phyloP scores from a whole-genome alignment of 1,139 yeast species.

The Yamadazyma conglobata region DNA sequence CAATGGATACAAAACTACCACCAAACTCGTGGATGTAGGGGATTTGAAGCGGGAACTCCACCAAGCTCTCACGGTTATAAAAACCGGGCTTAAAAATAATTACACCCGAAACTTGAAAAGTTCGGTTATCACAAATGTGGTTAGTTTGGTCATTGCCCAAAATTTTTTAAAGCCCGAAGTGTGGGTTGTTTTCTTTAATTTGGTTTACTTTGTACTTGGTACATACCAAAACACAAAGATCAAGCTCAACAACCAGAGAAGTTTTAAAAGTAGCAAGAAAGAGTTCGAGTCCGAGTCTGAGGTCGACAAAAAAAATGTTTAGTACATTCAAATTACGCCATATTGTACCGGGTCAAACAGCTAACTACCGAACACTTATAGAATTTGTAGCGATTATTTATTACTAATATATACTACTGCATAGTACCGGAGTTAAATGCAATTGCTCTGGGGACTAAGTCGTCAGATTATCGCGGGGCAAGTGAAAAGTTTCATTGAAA shows the following conservation, averaged over 20 bases:
- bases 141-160: constrained; percentile 70
- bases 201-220: constrained; percentile 71
- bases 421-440: too few relatives aligned
- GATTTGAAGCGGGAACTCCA: constrained; percentile 1
- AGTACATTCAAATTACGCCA: too few relatives aligned
- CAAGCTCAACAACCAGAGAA: constrained; percentile 32
- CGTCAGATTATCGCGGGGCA: too few relatives aligned
- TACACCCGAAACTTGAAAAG: constrained; percentile 57
- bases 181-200: constrained; percentile 82
- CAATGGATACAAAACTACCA: constrained; percentile 24
- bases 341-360: too few relatives aligned
- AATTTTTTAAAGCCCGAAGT: constrained; percentile 65
- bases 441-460: too few relatives aligned
- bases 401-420: too few relatives aligned
- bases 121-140: constrained; percentile 62
- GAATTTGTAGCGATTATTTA: too few relatives aligned
- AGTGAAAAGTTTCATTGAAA: too few relatives aligned
- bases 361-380: too few relatives aligned
- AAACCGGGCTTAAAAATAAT: constrained; percentile 45
- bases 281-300: too few relatives aligned
- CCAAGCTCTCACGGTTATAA: constrained; percentile 16
- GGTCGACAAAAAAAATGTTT: too few relatives aligned
- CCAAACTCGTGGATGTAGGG: neutral
- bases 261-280: too few relatives aligned
- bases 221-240: constrained; percentile 73